Evolutionary conservation across 2,329 filamentous ascomycete species (phyloP).

Genomic region (Pseudomassariella vexata): DNA sequence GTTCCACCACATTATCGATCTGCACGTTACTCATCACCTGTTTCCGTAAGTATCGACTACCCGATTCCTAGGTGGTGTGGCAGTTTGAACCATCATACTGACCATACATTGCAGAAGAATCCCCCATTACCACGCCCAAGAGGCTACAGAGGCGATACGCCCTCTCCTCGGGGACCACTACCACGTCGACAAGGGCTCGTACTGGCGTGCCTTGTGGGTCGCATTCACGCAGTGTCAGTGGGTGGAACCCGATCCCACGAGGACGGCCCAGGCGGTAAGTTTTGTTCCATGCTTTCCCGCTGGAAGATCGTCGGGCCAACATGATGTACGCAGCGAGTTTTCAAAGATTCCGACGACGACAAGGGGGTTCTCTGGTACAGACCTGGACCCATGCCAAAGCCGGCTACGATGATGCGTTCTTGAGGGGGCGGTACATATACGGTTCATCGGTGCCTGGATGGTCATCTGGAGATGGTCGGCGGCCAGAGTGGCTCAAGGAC

Average conservation of each 20-base stretch:
- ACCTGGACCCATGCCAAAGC: slow-evolving; percentile 6
- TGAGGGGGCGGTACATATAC: too few species aligned
- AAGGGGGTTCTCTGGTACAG: slow-evolving; percentile 7
- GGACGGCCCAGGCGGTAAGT: slow-evolving; percentile 13
- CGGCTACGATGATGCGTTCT: slow-evolving; percentile 6
- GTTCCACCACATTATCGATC: slow-evolving; percentile 61
- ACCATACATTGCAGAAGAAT: slow-evolving; percentile 30
- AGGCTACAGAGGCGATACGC: slow-evolving; percentile 52
- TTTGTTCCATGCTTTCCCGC: too few species aligned
- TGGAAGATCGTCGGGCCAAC: not conserved
- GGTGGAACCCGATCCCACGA: slow-evolving; percentile 32
- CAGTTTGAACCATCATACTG: not conserved
- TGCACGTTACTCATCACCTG: slow-evolving; percentile 58
- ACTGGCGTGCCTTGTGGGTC: slow-evolving; percentile 38
- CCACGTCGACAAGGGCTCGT: slow-evolving; percentile 36
- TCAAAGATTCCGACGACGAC: slow-evolving; percentile 2
- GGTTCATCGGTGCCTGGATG: too few species aligned
- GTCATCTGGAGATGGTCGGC: too few species aligned
- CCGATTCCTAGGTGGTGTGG: not conserved
- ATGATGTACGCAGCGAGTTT: not conserved
- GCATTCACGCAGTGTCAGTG: slow-evolving; percentile 42
- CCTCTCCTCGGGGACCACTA: slow-evolving; percentile 52
- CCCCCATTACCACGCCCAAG: slow-evolving; percentile 55
- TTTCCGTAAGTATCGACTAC: slow-evolving; percentile 48
- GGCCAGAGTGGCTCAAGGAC: not conserved